Base-by-base conservation (phyloP, 2,329 filamentous ascomycete species). In the Fusarium sp. region DNA sequence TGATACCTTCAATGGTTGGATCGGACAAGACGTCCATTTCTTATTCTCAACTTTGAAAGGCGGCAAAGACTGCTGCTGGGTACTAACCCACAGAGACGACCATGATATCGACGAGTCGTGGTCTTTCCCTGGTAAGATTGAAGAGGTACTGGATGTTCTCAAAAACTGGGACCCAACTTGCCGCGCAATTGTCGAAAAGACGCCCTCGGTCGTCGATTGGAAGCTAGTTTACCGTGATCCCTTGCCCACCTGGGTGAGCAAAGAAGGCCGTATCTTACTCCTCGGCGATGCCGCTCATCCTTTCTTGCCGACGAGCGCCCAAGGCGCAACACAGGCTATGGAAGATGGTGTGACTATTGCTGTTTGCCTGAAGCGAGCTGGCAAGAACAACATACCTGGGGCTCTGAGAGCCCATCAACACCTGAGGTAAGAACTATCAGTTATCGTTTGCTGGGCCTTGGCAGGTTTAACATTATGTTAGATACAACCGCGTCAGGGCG, bases 1-100 rank as follows among this genome's bases (percentile, higher is more conserved):
- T 33, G 86, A 89, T 72, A 86, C 84, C 0, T 87, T 88, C 75
- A 86, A 86, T 55, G 86, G 86, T 26, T 85, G 83, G 86, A 83
- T 71, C 14, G 65, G 68, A 6, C 48, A 62, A 32, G 69, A 67
- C 19, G 56, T 69, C 49, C 85, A 87, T 67, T 85, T 87, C 62
- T 76, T 88, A 2, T 87, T 87, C 68, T 84, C 83, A 7, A 86
- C 86, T 5, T 83, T 88, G 67, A 88, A 72, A n/a, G 70, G 62
- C 1, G 70, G 70, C 2, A 65, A 62, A 9, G 70, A 72, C 58
- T 87, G 84, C 71, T 86, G 82, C 68, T 89, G 86, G 86, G 86
- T 88, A 5, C 77, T 87, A 22, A 88, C 86, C 1, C 85, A 87
- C 72, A 52, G 69, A 13, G 68, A 71, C 3, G 58, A 67, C 1